Evolutionary conservation across 371 early-diverging fungal species (phyloP).

Genomic region (Cladochytrium tenue): DNA sequence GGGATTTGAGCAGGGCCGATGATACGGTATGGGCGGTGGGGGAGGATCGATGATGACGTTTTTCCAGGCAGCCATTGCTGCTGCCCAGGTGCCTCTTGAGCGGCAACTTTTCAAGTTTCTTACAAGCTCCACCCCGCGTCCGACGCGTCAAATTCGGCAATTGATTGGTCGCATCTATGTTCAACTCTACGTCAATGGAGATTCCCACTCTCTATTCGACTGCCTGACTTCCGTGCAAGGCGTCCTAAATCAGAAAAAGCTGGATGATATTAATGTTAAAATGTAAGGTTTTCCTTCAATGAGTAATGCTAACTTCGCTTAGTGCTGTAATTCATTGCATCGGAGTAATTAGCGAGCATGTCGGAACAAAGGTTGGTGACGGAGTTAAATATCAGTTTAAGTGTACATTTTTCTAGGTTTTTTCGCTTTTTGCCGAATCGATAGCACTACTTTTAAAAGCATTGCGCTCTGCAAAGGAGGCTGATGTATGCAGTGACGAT

Average conservation of each 20-base stretch:
- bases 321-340: conserved; percentile 78
- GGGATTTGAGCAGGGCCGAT: no score
- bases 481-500: conserved; percentile 40
- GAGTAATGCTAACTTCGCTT: conserved; percentile 1
- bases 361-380: conserved; percentile 21
- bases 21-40: background rate
- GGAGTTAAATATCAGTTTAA: background rate
- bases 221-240: conserved; percentile 72
- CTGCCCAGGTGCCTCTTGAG: conserved; percentile 69
- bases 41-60: background rate
- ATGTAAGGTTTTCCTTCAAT: conserved; percentile 27
- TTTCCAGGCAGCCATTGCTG: conserved; percentile 59
- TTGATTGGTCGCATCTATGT: conserved; percentile 76
- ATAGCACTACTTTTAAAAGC: conserved; percentile 63
- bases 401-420: conserved; percentile 39
- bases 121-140: conserved; percentile 66
- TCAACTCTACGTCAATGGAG: conserved; percentile 70
- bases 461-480: conserved; percentile 56
- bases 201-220: conserved; percentile 74
- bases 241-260: conserved; percentile 62
- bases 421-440: conserved; percentile 81
- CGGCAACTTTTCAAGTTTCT: conserved; percentile 67
- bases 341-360: conserved; percentile 52
- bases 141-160: conserved; percentile 74
- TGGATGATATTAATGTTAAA: conserved; percentile 49